phyloP scores from a whole-genome alignment of 148 eudicot genomes.

The Fagopyrum tataricum region DNA sequence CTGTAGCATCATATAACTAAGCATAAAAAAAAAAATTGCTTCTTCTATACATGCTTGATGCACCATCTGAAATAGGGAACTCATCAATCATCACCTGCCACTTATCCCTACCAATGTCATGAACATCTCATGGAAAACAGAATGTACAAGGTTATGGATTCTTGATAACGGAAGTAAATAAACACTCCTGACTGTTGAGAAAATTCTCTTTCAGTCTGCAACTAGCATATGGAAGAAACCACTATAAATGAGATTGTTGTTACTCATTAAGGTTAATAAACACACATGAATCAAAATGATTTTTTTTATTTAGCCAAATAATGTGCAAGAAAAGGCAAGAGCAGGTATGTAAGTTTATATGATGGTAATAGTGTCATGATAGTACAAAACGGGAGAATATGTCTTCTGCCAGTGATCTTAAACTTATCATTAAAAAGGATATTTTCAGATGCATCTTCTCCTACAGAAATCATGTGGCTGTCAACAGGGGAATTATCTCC shows the following conservation, averaged over 20 bases:
- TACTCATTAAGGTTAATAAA: conserved; percentile 33
- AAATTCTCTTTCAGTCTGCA: too few relatives aligned
- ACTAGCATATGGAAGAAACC: too few relatives aligned
- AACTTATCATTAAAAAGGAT: conserved; percentile 1
- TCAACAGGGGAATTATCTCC: conserved; percentile 1
- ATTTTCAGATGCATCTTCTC: conserved; percentile 3
- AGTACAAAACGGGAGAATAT: not conserved
- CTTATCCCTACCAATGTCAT: too few relatives aligned
- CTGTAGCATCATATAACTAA: too few relatives aligned
- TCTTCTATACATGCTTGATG: too few relatives aligned
- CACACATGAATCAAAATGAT: not conserved
- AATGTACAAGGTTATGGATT: too few relatives aligned
- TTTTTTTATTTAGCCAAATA: not conserved
- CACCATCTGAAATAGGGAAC: too few relatives aligned
- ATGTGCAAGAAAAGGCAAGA: not conserved
- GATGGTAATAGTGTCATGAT: not conserved
- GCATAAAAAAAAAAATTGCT: too few relatives aligned
- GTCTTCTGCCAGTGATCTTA: not conserved
- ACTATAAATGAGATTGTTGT: conserved; percentile 22
- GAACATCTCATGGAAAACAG: too few relatives aligned
- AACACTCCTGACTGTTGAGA: too few relatives aligned
- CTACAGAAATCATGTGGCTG: not conserved
- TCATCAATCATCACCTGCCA: too few relatives aligned
- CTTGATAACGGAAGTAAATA: too few relatives aligned
- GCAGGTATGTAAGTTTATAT: not conserved